Base-by-base conservation (phyloP, 2,329 filamentous ascomycete genomes). In the Paecilomyces fulvus region DNA sequence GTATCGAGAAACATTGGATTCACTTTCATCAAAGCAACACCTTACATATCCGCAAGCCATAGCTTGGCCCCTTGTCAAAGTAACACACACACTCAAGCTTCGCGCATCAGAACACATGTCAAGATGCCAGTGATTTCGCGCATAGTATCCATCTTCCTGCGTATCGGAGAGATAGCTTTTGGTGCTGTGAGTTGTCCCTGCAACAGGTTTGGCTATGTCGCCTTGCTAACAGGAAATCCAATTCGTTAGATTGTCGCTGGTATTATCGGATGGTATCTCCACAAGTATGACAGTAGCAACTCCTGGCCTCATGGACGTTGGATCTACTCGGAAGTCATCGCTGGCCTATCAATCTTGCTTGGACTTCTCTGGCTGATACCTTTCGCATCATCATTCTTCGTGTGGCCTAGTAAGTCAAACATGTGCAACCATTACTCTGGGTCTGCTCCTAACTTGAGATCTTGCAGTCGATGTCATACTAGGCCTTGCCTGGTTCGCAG, bases 321-420 rank as follows among this genome's bases (percentile, higher is more conserved):
- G 75, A 89, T 92, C 73, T 92, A 90, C 76, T 83, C 87, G 50
- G 82, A 88, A 66, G 82, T 89, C 17, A 79, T 91, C 43, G 85
- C 89, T 2, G 85, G 79, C 20, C 66, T 92, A 17, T 83, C 85
- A 11, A 83, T 91, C 55, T 70, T 92, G 46, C 75, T 89, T n/a
- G 78, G 83, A 4, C 72, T 92, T 25, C 69, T 92, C 60, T 89
- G 87, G 83, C 77, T 91, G 28, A 78, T 92, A 46, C 89, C 89
- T 1, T 88, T 89, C 66, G 81, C 83, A 1, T 75, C 76, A 53
- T 80, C 78, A 51, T 89, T 91, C 71, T 79, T 85, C 59, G 80
- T 86, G 71, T 92, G 86, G 80, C 86, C 85, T 0, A 56, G 73
- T 75, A 72, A 17, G 71, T 64, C 9, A 9, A 51, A 21, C 21